Evolutionary conservation across 257 asterid species (phyloP), one percentile per base, ranked within the genome.

Genomic region (Mitragyna speciosa): DNA sequence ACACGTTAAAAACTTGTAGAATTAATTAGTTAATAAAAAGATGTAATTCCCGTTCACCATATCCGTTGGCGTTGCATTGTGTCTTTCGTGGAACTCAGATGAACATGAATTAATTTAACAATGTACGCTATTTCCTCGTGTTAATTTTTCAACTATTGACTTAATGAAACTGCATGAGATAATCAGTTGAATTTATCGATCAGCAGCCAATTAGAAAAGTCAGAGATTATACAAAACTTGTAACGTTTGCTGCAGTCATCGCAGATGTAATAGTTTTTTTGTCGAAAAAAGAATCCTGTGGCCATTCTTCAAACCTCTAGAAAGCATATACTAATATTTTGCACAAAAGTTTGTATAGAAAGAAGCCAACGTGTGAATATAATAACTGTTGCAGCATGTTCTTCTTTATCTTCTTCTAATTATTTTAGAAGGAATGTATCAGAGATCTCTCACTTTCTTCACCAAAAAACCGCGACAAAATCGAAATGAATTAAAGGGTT

Each of bases 401-500:
- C 19, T 15, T 16, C 4, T 7, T 4, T 41, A 4, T 24, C 12
- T 75, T 75, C 45, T 59, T 22, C 31, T 48, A 6, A 48, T 65
- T 6, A 33, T 70, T 19, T 41, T 67, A 48, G 28, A 30, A 30
- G 49, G 74, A 26, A 17, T 48, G 80, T 12, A 48, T 33, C 28
- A 68, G 12, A 68, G 12, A 52, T 73, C 71, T 22, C 26, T 80
- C 76, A 75, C 56, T 58, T 8, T 59, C 58, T 41, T 59, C 70
- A 15, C 59, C 43, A 39, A 33, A 65, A 36, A 76, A 15, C 9
- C 39, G 12, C 30, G 64, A 63, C 12, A 45, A 52, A 54, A 51
- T 74, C 51, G 6, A 56, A 39, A 31, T 52, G 47, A 4, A 16
- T 20, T 36, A 36, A 3, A 2, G 20, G 28, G 22, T 33, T 31